Evolutionary conservation across 208 protist genomes (phyloP).

Genomic region (Leishmania major): DNA sequence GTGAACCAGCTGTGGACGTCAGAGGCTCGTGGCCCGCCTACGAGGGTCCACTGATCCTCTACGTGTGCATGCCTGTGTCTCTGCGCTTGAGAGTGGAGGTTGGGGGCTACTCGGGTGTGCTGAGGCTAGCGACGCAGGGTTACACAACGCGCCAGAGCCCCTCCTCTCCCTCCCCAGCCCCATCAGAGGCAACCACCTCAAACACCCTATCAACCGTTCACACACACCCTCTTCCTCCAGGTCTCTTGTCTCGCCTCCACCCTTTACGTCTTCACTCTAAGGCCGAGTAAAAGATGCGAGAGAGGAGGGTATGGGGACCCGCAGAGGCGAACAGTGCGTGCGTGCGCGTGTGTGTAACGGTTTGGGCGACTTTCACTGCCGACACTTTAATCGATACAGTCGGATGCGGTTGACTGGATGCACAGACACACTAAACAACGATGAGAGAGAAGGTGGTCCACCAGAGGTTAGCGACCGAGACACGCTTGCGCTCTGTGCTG

Average conservation of each 20-base stretch:
- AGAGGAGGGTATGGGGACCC: not conserved
- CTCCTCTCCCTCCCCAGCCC: no score
- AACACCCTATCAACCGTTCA: not conserved
- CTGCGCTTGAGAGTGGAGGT: not conserved
- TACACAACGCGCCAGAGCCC: not conserved
- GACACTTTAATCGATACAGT: not conserved
- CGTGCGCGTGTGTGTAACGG: no score
- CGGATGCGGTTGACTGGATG: not conserved
- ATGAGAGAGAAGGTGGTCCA: not conserved
- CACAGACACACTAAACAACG: not conserved
- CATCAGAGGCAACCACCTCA: no score
- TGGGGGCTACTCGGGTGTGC: not conserved
- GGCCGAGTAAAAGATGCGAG: not conserved
- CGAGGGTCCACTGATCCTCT: not conserved
- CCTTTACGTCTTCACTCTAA: no score
- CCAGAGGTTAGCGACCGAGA: no score
- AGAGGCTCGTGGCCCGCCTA: not conserved
- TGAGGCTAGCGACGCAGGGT: not conserved
- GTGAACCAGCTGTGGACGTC: not conserved
- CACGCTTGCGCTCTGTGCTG: no score
- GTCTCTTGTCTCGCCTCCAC: not conserved
- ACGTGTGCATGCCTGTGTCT: not conserved
- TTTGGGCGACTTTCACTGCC: not conserved
- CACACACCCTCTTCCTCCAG: not conserved
- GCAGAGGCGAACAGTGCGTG: no score